Conservation (phyloP, 345 rosid genomes). For the Arabis alpina region DNA sequence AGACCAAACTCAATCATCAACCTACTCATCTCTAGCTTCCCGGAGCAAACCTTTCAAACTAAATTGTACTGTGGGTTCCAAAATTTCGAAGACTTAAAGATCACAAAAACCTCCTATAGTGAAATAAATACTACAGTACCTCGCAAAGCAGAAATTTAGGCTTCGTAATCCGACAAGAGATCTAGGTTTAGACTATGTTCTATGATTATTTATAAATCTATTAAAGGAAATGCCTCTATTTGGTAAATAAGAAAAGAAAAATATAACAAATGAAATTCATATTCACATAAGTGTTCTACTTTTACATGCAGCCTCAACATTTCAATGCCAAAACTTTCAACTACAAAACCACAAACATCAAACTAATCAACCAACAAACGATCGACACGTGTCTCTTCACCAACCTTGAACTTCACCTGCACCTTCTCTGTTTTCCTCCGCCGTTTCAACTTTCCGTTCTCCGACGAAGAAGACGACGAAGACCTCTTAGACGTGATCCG, state of each 20-base stretch:
- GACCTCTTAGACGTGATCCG: conserved; percentile 78
- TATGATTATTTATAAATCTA: background rate
- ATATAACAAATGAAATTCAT: background rate
- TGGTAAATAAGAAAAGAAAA: background rate
- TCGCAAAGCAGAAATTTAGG: too few relatives aligned
- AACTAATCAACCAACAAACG: conserved; percentile 39
- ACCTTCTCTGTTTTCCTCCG: conserved; percentile 51
- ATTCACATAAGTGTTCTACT: conserved; percentile 10
- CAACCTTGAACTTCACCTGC: conserved; percentile 44
- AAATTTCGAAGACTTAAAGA: too few relatives aligned
- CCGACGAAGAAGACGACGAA: conserved; percentile 38
- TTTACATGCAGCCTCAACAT: conserved; percentile 6
- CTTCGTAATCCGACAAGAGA: too few relatives aligned
- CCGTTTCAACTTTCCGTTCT: conserved; percentile 59
- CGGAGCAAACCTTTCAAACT: too few relatives aligned
- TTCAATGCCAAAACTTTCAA: background rate
- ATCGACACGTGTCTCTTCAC: conserved; percentile 39
- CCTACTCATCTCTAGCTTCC: too few relatives aligned
- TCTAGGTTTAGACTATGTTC: too few relatives aligned
- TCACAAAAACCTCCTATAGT: too few relatives aligned
- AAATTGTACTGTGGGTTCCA: too few relatives aligned
- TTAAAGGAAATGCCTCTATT: background rate
- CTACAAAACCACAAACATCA: background rate
- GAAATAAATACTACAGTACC: too few relatives aligned
- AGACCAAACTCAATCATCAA: too few relatives aligned